Evolutionary conservation across 2,329 filamentous ascomycete species (phyloP), one percentile per base, ranked within the genome.

Genomic region (Cryphonectria naterciae): DNA sequence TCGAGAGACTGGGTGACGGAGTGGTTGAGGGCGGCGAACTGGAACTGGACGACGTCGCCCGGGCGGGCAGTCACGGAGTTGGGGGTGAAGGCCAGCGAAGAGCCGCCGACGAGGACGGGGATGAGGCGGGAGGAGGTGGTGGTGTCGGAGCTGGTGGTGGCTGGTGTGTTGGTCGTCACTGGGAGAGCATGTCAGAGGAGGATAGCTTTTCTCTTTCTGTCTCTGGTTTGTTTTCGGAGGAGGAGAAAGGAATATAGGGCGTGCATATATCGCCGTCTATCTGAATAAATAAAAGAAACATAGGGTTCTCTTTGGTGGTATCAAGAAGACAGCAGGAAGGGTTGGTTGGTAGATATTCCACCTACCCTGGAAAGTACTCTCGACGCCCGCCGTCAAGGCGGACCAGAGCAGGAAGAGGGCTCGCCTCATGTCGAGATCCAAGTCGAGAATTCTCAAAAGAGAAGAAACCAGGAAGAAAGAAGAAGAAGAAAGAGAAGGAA

Each of bases 1-100:
- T 79, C 77, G 5, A 76, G 70, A 17, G 79, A 81, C 73, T 85
- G 81, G 0, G 83, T 85, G 17, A 76, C 73, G 22, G 77, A 76
- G 73, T 78, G 77, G 70, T 78, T 78, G 7, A 73, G 68, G 19
- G 73, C 71, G n/a, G 69, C 70, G 73, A 78, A 78, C 58, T 78
- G 74, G 73, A 77, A 78, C 62, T 73, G 67, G 13, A 78, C 56
- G 7, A 75, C 70, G 41, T 78, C 76, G 58, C 74, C 74, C 4
- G 74, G 73, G 32, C 46, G 61, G 10, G 74, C 74, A 7, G 62
- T 65, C 35, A 74, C 68, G 28, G 67, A 71, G 72, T 74, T 74
- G 19, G 74, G 74, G 4, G 73, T 69, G 65, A 74, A 75, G 60
- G 67, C 69, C 46, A 70, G 68, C 60, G 71, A 67, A 2, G 72